Base-by-base conservation (phyloP, 306 rosid genomes). In the Sesbania bispinosa region DNA sequence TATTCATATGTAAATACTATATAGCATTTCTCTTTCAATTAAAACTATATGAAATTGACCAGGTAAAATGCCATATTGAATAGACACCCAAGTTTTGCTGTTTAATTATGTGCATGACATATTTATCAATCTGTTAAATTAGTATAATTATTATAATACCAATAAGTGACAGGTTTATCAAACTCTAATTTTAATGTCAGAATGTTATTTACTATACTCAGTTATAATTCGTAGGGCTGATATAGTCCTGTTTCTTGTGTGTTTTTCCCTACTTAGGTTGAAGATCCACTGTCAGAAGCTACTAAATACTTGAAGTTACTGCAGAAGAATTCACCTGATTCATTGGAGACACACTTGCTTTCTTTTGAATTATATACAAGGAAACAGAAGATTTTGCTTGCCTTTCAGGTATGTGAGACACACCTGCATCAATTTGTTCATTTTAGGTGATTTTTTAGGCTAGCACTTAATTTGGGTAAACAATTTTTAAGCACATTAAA, bases 271-370 rank as follows among this genome's bases (percentile, higher is more conserved):
- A 4, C 79, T 29, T 83, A 95, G 99, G 84, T 92, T 74, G 90
- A 89, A 70, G 96, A 95, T 78, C 96, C 96, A 3, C 77, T 95
- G 76, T 79, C 74, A 16, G 97, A 95, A 85, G 96, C 99, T 50
- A 85, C 90, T 27, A 95, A 91, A 79, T 95, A 95, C 88, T 86
- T 95, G 86, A 95, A 85, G 86, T 79, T 95, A 82, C 93, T 95
- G 70, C 99, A 91, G 84, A 95, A 95, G 84, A 84, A 85, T 80
- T 95, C 99, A 2, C 87, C 96, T 4, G 57, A 88, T 82, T 89
- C 90, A 14, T 79, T 91, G 43, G 97, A 86, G 82, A 95, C 99
- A 39, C 99, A 95, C 61, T 67, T 86, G 42, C 93, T 95, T 63
- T 87, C 99, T 77, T 95, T 95, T 88, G 97, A 95, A 76, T 84